Evolutionary conservation across 176 grass and related monocot species (phyloP).

Genomic region (Avena eriantha): DNA sequence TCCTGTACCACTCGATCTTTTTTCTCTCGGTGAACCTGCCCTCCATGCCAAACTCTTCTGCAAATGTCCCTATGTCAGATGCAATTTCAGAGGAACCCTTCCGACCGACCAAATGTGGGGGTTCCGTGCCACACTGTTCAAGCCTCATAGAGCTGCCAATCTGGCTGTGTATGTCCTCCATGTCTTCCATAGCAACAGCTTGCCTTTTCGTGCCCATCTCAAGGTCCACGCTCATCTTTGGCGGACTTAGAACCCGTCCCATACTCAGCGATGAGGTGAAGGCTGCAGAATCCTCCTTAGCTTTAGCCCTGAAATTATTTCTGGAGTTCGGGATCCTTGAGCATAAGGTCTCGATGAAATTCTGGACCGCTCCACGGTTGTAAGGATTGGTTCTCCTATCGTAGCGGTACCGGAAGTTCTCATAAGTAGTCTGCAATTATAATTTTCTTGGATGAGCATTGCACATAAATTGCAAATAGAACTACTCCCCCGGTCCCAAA

Average conservation of each 20-base stretch:
- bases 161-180: conserved; percentile 75
- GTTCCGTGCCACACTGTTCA: conserved; percentile 68
- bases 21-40: conserved; percentile 50
- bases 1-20: conserved; percentile 42
- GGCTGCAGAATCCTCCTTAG: conserved; percentile 65
- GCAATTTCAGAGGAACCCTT: conserved; percentile 66
- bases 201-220: conserved; percentile 67
- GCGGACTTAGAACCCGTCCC: conserved; percentile 37
- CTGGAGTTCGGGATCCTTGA: conserved; percentile 78
- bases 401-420: conserved; percentile 89
- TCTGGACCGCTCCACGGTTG: conserved; percentile 63
- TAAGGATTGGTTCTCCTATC: conserved; percentile 81
- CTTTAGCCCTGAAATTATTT: conserved; percentile 74
- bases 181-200: conserved; percentile 58
- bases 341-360: conserved; percentile 72
- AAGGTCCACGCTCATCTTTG: conserved; percentile 76
- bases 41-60: conserved; percentile 73
- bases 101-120: conserved; percentile 55
- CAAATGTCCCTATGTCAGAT: conserved; percentile 70
- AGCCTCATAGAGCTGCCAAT: conserved; percentile 60
- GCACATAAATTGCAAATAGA: conserved; percentile 22
- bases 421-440: conserved; percentile 86
- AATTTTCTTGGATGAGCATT: conserved; percentile 22
- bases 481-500: background rate
- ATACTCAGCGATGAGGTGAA: conserved; percentile 50